Base-by-base conservation (phyloP, 768 basidiomycete species). In the Trametes coccinea region DNA sequence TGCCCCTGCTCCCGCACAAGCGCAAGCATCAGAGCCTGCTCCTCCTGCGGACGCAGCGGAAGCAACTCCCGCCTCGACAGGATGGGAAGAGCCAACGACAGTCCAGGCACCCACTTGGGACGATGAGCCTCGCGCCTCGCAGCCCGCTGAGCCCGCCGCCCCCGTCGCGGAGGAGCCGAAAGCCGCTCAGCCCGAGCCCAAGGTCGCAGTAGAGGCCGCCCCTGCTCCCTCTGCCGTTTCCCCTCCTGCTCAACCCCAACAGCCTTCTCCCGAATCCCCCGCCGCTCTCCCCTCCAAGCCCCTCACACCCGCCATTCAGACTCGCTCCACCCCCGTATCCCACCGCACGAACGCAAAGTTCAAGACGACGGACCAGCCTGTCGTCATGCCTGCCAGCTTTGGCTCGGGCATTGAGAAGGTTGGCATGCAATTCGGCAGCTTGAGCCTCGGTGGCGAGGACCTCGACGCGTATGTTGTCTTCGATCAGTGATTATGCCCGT, bases 341-440 rank as follows among this genome's bases (percentile, higher is more conserved):
- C 86, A 89, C 55, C 82, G 87, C 49, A 77, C 74, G 65, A 82
- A 79, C 48, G 82, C 83, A 37, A 84, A 85, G 53, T 86, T 87
- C 77, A 92, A 92, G 78, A 82, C 80, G 22, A 83, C 81, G 4
- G 89, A 92, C 62, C 88, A 90, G 59, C 84, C 92, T 40, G 92
- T 93, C 16, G 87, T 93, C 58, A 86, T 93, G 83, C 90, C 92
- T 1, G 77, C 76, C 46, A 84, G 82, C 53, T 88, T 88, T 71
- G 82, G 84, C 33, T 69, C 82, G 37, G 80, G 80, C 16, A 71
- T 89, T 27, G 91, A 92, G 70, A 92, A 90, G 70, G 77, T 93
- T 53, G 92, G 92, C 51, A 92, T 94, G 92, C 91, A 93, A 69
- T 94, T 94, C 70, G 92, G 92, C 53, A 93, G 90, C 72, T 75